A percentile compares a stretch with the other conserved stretches of the same genome.
Conservation (phyloP, 179 eudicot genomes). For the Beta corolliflora region DNA sequence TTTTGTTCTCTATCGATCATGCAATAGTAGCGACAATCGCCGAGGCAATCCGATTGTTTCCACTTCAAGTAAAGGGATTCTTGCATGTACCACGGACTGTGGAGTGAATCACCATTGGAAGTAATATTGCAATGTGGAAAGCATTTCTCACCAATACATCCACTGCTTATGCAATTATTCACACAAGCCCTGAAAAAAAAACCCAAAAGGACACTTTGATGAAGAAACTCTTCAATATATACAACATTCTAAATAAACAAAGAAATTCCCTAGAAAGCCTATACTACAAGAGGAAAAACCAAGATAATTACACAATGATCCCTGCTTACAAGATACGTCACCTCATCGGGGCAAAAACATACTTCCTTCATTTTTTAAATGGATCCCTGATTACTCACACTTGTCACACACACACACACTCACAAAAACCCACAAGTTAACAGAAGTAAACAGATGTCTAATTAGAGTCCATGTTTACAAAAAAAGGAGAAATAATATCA, state of each 20-base stretch:
- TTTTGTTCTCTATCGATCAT: slow-evolving; percentile 69
- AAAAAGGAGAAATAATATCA: neutral
- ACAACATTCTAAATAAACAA: neutral
- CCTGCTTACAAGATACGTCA: neutral
- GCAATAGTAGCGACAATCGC: slow-evolving; percentile 84
- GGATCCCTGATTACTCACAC: too few species aligned
- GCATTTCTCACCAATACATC: slow-evolving; percentile 66
- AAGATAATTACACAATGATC: neutral
- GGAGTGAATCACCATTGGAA: slow-evolving; percentile 37
- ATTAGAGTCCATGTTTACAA: too few species aligned
- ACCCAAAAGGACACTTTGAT: slow-evolving; percentile 2
- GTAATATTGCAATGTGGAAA: slow-evolving; percentile 58
- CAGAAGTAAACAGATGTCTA: too few species aligned
- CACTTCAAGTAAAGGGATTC: slow-evolving; percentile 56
- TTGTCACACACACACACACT: neutral
- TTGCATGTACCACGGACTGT: slow-evolving; percentile 65
- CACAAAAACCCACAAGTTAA: neutral
- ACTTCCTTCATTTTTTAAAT: too few species aligned
- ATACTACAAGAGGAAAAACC: neutral
- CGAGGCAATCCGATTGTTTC: slow-evolving; percentile 68
- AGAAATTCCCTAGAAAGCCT: neutral
- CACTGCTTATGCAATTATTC: slow-evolving; percentile 53
- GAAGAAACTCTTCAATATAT: neutral
- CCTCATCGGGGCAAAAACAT: neutral
- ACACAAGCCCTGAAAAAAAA: slow-evolving; percentile 60